Percentiles rank a stretch among this genome's conserved stretches.
These are phyloP conservation scores for Xerocomus brunneocitrinus DNA, from an alignment of 768 basidiomycete genomes.

Conservation along the genomic window DNA sequence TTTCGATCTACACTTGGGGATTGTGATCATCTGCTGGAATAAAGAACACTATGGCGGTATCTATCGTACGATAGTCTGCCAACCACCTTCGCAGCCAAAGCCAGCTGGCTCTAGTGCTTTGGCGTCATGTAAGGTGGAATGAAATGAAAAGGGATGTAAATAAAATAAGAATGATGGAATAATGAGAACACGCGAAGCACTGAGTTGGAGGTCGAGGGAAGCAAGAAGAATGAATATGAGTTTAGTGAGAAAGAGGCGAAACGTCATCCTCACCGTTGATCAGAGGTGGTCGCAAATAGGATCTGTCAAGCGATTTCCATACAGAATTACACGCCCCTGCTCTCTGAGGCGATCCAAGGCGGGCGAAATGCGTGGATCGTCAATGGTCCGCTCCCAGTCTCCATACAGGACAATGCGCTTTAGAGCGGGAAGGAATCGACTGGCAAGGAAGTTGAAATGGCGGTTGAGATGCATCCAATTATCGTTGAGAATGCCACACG, in stretches of 20 bases:
- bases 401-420: constrained; percentile 46
- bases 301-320: constrained; percentile 7
- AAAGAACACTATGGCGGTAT: background rate
- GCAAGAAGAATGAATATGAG: background rate
- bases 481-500: constrained; percentile 39
- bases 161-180: background rate
- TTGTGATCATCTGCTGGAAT: background rate
- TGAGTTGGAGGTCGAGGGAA: background rate
- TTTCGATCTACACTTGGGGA: background rate
- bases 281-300: constrained; percentile 18
- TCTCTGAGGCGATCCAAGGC: constrained; percentile 30
- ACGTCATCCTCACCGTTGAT: constrained; percentile 5
- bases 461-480: constrained; percentile 29
- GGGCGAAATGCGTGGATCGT: constrained; percentile 35
- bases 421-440: constrained; percentile 43
- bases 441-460: constrained; percentile 45
- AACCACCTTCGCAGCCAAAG: background rate
- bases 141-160: background rate
- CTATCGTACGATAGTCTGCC: background rate
- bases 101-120: background rate
- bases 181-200: background rate
- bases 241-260: background rate
- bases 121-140: background rate
- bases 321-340: constrained; percentile 31
- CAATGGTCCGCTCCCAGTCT: constrained; percentile 42